These are phyloP conservation scores for Atalantia buxifolia DNA, from an alignment of 345 rosid species.

Conservation along the genomic window DNA sequence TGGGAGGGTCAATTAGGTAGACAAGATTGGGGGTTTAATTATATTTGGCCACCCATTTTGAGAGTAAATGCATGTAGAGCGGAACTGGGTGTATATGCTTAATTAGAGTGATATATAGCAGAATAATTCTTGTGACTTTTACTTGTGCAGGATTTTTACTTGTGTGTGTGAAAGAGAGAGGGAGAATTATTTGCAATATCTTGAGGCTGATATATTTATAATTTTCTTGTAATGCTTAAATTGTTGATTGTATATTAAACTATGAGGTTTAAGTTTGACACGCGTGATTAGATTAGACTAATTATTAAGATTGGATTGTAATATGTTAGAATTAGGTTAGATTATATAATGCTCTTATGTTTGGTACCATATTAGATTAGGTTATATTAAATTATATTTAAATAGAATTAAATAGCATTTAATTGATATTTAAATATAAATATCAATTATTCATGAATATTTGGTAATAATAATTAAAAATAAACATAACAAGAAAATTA, in stretches of 20 bases:
- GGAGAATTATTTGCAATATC: background rate
- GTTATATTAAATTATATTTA: too few relatives aligned
- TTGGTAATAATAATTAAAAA: too few relatives aligned
- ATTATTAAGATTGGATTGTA: too few relatives aligned
- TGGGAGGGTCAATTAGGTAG: slow-evolving; percentile 6
- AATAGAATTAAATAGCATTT: too few relatives aligned
- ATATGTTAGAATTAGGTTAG: too few relatives aligned
- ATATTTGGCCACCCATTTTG: slow-evolving; percentile 1
- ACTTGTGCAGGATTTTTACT: background rate
- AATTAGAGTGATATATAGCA: slow-evolving; percentile 7
- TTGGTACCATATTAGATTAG: too few relatives aligned
- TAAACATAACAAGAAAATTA: too few relatives aligned
- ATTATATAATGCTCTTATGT: too few relatives aligned
- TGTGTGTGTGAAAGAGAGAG: background rate
- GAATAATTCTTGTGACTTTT: background rate
- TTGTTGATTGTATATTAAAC: background rate
- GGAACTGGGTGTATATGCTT: slow-evolving; percentile 20
- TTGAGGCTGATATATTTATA: background rate
- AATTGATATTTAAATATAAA: too few relatives aligned
- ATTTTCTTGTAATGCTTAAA: background rate
- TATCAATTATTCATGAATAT: too few relatives aligned
- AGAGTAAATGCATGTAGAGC: slow-evolving; percentile 18
- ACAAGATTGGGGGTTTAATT: background rate
- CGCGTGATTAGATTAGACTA: too few relatives aligned
- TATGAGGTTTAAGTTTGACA: too few relatives aligned